A percentile compares a stretch with the other conserved stretches of the same genome.
These are phyloP conservation scores for Fusarium cicatricum DNA, from an alignment of 2,329 filamentous ascomycete species.

Conservation along the genomic window DNA sequence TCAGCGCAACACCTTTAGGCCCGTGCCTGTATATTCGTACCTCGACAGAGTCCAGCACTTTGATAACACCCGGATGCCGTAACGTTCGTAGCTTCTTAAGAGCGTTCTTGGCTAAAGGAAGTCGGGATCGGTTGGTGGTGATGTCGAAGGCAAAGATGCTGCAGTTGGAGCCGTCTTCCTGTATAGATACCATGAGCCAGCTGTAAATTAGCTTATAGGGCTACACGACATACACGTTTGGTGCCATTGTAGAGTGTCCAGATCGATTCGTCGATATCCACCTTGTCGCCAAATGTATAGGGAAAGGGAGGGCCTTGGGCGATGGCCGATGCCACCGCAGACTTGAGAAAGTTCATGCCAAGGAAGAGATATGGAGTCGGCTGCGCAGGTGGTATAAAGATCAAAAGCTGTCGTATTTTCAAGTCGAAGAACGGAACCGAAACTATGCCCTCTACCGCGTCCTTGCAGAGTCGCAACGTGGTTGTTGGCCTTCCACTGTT, in stretches of 20 bases:
- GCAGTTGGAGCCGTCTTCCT: constrained; percentile 95
- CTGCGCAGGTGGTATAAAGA: no score
- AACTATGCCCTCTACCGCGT: constrained; percentile 17
- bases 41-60: constrained; percentile 93
- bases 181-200: not conserved
- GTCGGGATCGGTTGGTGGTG: constrained; percentile 76
- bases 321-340: constrained; percentile 94
- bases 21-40: constrained; percentile 53
- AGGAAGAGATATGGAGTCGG: not conserved
- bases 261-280: constrained; percentile 91
- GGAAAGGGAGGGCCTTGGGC: constrained; percentile 93
- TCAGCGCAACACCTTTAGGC: constrained; percentile 34
- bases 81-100: constrained; percentile 92
- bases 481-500: constrained; percentile 32
- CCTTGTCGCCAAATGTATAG: constrained; percentile 90
- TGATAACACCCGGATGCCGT: constrained; percentile 93
- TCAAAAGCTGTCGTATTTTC: not conserved
- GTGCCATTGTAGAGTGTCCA: constrained; percentile 98
- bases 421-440: not conserved
- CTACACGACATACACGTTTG: constrained; percentile 70
- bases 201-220: not conserved
- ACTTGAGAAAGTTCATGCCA: constrained; percentile 96
- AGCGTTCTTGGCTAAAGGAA: constrained; percentile 91
- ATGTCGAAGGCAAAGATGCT: constrained; percentile 98
- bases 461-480: constrained; percentile 38